Conservation (phyloP, 768 basidiomycete genomes). For the Panaeolus cyanescens region DNA sequence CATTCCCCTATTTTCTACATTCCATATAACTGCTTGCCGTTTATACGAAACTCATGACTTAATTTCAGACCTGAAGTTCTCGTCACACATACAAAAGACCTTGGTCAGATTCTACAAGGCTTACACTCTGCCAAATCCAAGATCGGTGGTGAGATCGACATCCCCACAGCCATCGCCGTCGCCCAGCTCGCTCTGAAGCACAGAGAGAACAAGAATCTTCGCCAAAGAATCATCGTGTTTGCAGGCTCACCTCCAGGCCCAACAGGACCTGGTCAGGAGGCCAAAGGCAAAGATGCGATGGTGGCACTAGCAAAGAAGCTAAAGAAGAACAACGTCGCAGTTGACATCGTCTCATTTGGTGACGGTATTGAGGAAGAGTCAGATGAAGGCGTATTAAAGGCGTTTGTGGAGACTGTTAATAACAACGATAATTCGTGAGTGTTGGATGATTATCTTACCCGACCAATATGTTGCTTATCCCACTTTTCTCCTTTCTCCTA, state of each 20-base stretch:
- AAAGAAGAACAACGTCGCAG: conserved; percentile 98
- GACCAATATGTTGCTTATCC: background rate
- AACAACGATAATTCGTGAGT: conserved; percentile 88
- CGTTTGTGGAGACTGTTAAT: conserved; percentile 81
- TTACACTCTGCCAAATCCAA: conserved; percentile 70
- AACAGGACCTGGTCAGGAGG: conserved; percentile 29
- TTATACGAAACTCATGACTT: background rate
- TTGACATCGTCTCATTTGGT: conserved; percentile 90
- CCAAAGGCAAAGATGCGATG: conserved; percentile 71
- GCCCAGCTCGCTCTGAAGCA: conserved; percentile 98
- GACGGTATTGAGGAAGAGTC: conserved; percentile 76
- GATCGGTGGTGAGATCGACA: conserved; percentile 82
- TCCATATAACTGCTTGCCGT: background rate
- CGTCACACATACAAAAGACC: conserved; percentile 93
- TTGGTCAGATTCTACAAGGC: conserved; percentile 87
- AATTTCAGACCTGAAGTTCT: conserved; percentile 84
- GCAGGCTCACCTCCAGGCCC: conserved; percentile 79
- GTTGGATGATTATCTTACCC: background rate
- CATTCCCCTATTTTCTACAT: background rate
- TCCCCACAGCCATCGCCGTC: conserved; percentile 88
- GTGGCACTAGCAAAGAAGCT: conserved; percentile 92
- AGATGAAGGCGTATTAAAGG: conserved; percentile 68
- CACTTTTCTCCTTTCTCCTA: background rate
- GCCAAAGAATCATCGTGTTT: conserved; percentile 94
- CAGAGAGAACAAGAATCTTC: conserved; percentile 96